phyloP scores from a whole-genome alignment of 2,329 filamentous ascomycete species.

The Colletotrichum abscissum region DNA sequence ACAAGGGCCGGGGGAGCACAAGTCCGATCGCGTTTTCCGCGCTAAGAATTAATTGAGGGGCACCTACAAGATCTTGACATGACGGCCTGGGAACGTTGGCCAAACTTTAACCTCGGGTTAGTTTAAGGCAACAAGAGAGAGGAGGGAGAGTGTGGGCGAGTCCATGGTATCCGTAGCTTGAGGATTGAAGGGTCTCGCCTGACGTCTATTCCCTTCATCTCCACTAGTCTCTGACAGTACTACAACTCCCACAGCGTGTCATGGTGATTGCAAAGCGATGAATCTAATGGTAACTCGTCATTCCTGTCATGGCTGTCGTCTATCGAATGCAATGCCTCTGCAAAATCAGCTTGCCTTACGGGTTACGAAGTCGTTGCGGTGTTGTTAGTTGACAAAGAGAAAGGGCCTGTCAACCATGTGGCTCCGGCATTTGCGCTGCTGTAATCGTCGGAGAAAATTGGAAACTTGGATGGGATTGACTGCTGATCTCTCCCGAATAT shows the following conservation, averaged over 20 bases:
- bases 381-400: not conserved
- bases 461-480: slow-evolving; percentile 4
- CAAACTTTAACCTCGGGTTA: slow-evolving; percentile 11
- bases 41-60: slow-evolving; percentile 1
- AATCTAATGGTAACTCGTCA: too few relatives aligned
- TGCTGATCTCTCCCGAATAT: slow-evolving; percentile 22
- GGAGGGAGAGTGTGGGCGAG: too few relatives aligned
- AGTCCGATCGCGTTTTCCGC: not conserved
- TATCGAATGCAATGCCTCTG: not conserved
- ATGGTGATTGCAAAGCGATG: not conserved
- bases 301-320: not conserved
- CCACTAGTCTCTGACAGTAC: slow-evolving; percentile 20
- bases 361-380: too few relatives aligned
- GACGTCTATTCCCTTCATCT: not conserved
- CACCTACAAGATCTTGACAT: slow-evolving; percentile 19
- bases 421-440: slow-evolving; percentile 2
- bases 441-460: slow-evolving; percentile 23
- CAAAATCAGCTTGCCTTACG: not conserved
- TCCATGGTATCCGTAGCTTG: too few relatives aligned
- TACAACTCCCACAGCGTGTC: slow-evolving; percentile 3
- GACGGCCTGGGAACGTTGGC: slow-evolving; percentile 18
- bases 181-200: not conserved
- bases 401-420: not conserved
- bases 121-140: not conserved
- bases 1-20: not conserved